Evolutionary conservation across 208 protist genomes (phyloP).

Genomic region (Zelonia costaricensis): DNA sequence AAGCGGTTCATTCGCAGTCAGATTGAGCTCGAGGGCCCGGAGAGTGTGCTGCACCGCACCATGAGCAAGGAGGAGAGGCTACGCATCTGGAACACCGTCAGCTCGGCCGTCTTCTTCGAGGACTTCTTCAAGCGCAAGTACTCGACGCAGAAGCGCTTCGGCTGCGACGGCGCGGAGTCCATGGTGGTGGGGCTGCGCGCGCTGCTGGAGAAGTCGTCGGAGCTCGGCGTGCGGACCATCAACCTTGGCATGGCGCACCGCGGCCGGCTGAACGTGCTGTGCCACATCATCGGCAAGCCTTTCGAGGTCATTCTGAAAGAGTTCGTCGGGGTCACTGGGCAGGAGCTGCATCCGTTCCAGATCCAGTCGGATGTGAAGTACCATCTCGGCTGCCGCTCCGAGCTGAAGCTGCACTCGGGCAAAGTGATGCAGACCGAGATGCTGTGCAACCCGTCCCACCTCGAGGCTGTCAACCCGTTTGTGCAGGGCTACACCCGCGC

Average conservation of each 20-base stretch:
- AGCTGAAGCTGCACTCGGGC: conserved; percentile 61
- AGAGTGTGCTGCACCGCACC: conserved; percentile 50
- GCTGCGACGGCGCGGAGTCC: conserved; percentile 95
- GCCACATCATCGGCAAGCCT: conserved; percentile 97
- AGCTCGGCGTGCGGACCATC: conserved; percentile 91
- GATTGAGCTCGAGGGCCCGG: conserved; percentile 78
- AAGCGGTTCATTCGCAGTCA: conserved; percentile 92
- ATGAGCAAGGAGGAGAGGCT: conserved; percentile 83
- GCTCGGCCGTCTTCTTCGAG: conserved; percentile 95
- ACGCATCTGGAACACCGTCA: conserved; percentile 89
- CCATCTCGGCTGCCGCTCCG: conserved; percentile 94
- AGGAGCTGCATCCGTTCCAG: conserved; percentile 83
- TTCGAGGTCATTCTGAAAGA: conserved; percentile 92
- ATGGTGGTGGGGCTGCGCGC: conserved; percentile 95
- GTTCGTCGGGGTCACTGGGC: conserved; percentile 77
- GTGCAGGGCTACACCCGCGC: conserved; percentile 97
- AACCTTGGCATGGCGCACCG: conserved; percentile 99
- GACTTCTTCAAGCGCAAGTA: conserved; percentile 95
- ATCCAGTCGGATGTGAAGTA: conserved; percentile 99
- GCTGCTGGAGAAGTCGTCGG: conserved; percentile 86
- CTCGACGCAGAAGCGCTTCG: conserved; percentile 96
- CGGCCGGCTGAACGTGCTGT: conserved; percentile 97
- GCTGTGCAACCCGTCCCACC: conserved; percentile 98
- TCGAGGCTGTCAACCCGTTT: conserved; percentile 99
- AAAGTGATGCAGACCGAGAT: conserved; percentile 95